Evolutionary conservation across 2,329 filamentous ascomycete species (phyloP), one percentile per base, ranked within the genome.

Genomic region (Fusarium pseudonygamai): DNA sequence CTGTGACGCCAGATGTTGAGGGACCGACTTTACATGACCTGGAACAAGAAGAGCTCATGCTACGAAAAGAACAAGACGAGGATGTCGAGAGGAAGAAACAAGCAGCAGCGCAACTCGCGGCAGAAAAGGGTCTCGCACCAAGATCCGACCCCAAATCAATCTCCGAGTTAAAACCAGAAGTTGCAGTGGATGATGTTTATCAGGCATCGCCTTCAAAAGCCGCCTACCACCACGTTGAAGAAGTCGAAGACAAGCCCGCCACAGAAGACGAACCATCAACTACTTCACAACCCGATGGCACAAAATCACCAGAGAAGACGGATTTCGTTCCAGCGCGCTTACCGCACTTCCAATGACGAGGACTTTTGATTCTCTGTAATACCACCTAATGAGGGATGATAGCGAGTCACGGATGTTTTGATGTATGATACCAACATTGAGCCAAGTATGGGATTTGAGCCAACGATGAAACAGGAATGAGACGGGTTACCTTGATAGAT

Each of bases 321-420:
- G 80, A 81, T 5, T 91, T 91, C 73, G 83, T 91, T 28, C 89
- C 89, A 8, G 90, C 90, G 40, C 84, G 89, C 66, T 79, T 92
- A 67, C 90, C 90, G 42, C 84, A 85, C 60, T 89, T 91, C 81
- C 82, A 82, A 72, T 88, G 69, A 80, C n/a, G 32, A 46, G 24
- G 59, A 69, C 36, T 65, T 40, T 40, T 34, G 36, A 40, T 60
- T 64, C 60, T 45, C 60, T 62, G 64, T 75, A 76, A 69, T 62
- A 69, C 58, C 70, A 52, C 49, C 30, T 52, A 76, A 70, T 66
- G 59, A 69, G 57, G 45, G 64, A 62, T 50, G 60, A 47, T 60
- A 42, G 59, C 59, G 32, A 52, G 57, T 62, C 50, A 47, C 64
- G 34, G 63, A 74, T 65, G 57, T 69, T 68, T 68, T 73, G 52